Conservation (phyloP, 257 asterid species). For the Solanum clarkiae region DNA sequence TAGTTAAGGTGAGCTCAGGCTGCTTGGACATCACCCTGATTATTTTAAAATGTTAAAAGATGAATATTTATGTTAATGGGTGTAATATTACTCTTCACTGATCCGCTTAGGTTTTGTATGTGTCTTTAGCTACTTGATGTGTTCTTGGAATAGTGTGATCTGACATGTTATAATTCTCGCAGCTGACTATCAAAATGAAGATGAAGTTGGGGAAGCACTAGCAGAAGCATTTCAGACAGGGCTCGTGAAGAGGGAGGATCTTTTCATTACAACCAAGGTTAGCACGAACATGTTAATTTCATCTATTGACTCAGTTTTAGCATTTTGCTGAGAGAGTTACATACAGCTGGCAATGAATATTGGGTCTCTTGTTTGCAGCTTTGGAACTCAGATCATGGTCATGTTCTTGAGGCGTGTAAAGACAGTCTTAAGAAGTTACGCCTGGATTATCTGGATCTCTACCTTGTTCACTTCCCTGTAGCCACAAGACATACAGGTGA, state of each 20-base stretch:
- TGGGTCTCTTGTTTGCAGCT: conserved; percentile 18
- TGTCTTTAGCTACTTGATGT: not conserved
- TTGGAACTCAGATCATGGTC: conserved; percentile 68
- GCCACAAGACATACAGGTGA: conserved; percentile 66
- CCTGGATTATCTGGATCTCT: conserved; percentile 48
- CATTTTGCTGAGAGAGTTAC: not conserved
- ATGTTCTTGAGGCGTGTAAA: conserved; percentile 56
- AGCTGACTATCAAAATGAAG: conserved; percentile 63
- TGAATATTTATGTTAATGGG: not conserved
- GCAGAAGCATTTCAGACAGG: conserved; percentile 41
- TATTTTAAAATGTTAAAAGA: not conserved
- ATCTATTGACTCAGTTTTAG: not conserved
- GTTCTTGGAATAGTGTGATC: not conserved
- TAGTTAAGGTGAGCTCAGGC: not conserved
- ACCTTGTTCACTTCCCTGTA: conserved; percentile 55
- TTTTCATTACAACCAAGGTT: conserved; percentile 57
- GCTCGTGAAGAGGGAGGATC: conserved; percentile 50
- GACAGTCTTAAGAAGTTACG: conserved; percentile 48
- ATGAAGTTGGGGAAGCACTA: conserved; percentile 58
- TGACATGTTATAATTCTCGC: conserved; percentile 7
- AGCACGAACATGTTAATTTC: not conserved
- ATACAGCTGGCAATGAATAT: not conserved
- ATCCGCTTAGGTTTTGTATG: not conserved
- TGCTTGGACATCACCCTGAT: not conserved
- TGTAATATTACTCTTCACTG: not conserved